Percentiles rank a stretch among this genome's conserved stretches.
phyloP scores from a whole-genome alignment of 2,329 filamentous ascomycete species.

The Niveomyces coronatus region DNA sequence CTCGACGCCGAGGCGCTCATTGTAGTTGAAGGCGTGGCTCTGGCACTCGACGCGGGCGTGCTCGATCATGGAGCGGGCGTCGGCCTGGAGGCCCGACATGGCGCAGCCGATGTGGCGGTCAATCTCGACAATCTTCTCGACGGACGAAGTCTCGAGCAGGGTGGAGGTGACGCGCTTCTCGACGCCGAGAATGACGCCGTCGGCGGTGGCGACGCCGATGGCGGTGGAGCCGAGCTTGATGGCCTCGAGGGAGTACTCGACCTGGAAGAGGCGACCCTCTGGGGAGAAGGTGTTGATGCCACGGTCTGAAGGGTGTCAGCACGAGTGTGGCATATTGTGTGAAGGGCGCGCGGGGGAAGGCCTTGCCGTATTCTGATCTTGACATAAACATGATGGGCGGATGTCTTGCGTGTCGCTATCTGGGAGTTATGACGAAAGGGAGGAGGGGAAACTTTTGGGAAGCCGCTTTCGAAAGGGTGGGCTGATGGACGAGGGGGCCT shows the following conservation, averaged over 20 bases:
- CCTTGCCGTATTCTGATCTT: slow-evolving; percentile 97
- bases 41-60: slow-evolving; percentile 96
- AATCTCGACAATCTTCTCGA: slow-evolving; percentile 99
- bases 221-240: slow-evolving; percentile 99
- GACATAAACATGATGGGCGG: slow-evolving; percentile 91
- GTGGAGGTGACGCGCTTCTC: slow-evolving; percentile 98
- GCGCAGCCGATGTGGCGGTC: slow-evolving; percentile 98
- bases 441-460: too few relatives aligned
- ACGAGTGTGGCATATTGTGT: slow-evolving; percentile 20
- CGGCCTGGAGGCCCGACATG: slow-evolving; percentile 96
- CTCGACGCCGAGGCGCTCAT: slow-evolving; percentile 88
- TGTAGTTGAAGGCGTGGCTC: slow-evolving; percentile 96
- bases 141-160: slow-evolving; percentile 91
- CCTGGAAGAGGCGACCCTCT: slow-evolving; percentile 98
- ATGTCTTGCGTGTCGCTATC: too few relatives aligned
- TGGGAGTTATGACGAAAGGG: slow-evolving; percentile 5
- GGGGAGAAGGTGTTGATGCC: slow-evolving; percentile 99
- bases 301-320: slow-evolving; percentile 56
- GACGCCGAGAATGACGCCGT: slow-evolving; percentile 92
- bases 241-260: slow-evolving; percentile 99
- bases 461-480: too few relatives aligned
- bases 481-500: not conserved
- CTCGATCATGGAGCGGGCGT: slow-evolving; percentile 95
- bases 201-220: slow-evolving; percentile 91
- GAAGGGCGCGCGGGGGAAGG: slow-evolving; percentile 14